Evolutionary conservation across 176 grass and related monocot genomes (phyloP), one percentile per base, ranked within the genome.

Genomic region (Luzula sylvatica): DNA sequence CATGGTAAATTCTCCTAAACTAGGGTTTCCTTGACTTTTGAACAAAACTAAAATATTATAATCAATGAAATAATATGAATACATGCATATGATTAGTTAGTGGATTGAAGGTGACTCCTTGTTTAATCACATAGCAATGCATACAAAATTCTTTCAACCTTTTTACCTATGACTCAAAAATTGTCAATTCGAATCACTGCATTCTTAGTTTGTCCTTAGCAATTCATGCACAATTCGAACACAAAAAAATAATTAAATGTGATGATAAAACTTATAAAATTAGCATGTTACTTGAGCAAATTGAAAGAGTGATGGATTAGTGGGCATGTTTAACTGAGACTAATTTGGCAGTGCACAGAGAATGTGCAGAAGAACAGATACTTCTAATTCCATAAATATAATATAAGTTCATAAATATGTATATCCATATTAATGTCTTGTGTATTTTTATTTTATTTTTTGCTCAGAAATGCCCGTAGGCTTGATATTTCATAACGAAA

Each of bases 261-360:
- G 5, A n/a, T 32, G 16, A 29, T 29, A 35, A 32, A 8, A 28
- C 2, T 58, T 32, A 29, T 24, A 6, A 22, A 22, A 40, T 2
- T 7, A 40, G 56, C 56, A 59, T 59, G 56, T 59, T 42, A 38
- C 56, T 59, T 23, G 12, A 59, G 30, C 55, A 58, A 58, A 42
- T 58, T 58, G 29, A 57, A 12, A 57, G 30, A 22, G 25, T 57
- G 29, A 57, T 11, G 20, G 29, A 35, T 8, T 57, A 23, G 55
- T 58, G 17, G 35, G 1, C 0, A 38, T 22, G 30, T 57, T 11
- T 59, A 39, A 59, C 38, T 14, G 28, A n/a, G n/a, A n/a, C n/a
- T n/a, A n/a, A 35, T 35, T 35, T 35, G 30, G 29, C n/a, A 43
- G 40, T 40, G 5, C 1, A 42, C 11, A 59, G 8, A 24, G 15